Evolutionary conservation across 2,329 filamentous ascomycete genomes (phyloP), one percentile per base, ranked within the genome.

Genomic region (Chrysoporthe puriensis): DNA sequence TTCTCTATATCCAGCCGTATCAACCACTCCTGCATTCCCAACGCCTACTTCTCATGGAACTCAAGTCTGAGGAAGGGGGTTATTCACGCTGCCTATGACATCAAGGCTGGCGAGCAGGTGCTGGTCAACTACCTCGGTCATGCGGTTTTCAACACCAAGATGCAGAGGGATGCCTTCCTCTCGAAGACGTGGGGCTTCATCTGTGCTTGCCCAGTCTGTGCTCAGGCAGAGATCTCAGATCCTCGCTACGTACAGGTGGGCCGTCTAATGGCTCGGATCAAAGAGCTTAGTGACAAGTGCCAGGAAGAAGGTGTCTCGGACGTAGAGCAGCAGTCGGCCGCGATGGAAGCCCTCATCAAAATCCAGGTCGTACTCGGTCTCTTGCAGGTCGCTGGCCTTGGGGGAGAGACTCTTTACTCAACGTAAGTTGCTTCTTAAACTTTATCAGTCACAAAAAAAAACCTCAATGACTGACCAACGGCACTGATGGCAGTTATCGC

Each of bases 1-100:
- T 66, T 62, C 26, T 36, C 21, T 1, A 40, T 16, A 4, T 66
- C 16, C 26, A 66, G 64, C 13, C 73, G 72, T 0, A 67, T 77
- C 62, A 77, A 77, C 16, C 76, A 77, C 54, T 72, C 73, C 11
- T 77, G 75, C 64, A 59, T 48, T 0, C 70, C 69, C 8, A 77
- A 77, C 60, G 71, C 73, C 1, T 72, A 73, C 54, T 68, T 71
- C n/a, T 65, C 60, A 1, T 77, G 74, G 73, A 74, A 72, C n/a
- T 64, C 63, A 1, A 56, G 66, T 3, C 66, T 71, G 11, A 44
- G 69, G 4, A 66, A 70, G 16, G 56, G 72, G 11, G 76, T 72
- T 0, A 32, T 77, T 6, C 73, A 77, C 48, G 72, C 73, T 0
- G 54, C 72, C 2, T 52, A 69, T 1, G 70, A 76, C 8, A 74